These are phyloP conservation scores for Themeda triandra DNA, from an alignment of 176 grass and related monocot species.

Conservation along the genomic window DNA sequence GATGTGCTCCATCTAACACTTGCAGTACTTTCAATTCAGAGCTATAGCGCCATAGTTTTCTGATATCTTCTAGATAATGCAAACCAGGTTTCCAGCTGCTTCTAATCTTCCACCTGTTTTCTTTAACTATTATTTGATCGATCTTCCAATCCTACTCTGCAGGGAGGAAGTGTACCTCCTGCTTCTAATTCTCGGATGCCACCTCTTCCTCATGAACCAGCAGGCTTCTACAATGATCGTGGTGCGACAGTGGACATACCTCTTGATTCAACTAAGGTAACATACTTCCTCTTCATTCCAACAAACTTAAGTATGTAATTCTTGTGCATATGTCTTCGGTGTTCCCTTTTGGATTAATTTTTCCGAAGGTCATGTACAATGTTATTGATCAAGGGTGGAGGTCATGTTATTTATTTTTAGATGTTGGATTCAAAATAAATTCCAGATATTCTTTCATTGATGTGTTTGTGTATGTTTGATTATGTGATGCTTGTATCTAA, in stretches of 20 bases:
- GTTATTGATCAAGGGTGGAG: neutral
- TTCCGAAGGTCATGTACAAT: neutral
- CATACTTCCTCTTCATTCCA: neutral
- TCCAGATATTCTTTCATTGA: conserved; percentile 15
- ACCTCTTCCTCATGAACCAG: conserved; percentile 86
- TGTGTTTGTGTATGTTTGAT: neutral
- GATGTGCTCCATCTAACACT: neutral
- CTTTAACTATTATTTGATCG: neutral
- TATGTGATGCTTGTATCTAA: conserved; percentile 11
- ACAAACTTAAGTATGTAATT: neutral
- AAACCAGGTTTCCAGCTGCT: neutral
- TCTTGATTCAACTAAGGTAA: conserved; percentile 69
- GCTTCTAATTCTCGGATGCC: conserved; percentile 84
- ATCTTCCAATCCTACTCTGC: conserved; percentile 3
- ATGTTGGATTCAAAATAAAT: neutral
- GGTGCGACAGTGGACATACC: conserved; percentile 73
- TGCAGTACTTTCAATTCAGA: neutral
- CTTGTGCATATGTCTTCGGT: neutral
- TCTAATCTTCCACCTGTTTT: neutral
- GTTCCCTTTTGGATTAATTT: neutral
- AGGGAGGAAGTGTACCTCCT: conserved; percentile 66
- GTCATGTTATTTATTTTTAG: conserved; percentile 1
- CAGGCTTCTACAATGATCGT: conserved; percentile 87
- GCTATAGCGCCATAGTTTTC: neutral
- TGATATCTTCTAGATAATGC: neutral